Evolutionary conservation across 371 early-diverging fungal genomes (phyloP), one percentile per base, ranked within the genome.

Genomic region (Dipsacomyces acuminosporus): DNA sequence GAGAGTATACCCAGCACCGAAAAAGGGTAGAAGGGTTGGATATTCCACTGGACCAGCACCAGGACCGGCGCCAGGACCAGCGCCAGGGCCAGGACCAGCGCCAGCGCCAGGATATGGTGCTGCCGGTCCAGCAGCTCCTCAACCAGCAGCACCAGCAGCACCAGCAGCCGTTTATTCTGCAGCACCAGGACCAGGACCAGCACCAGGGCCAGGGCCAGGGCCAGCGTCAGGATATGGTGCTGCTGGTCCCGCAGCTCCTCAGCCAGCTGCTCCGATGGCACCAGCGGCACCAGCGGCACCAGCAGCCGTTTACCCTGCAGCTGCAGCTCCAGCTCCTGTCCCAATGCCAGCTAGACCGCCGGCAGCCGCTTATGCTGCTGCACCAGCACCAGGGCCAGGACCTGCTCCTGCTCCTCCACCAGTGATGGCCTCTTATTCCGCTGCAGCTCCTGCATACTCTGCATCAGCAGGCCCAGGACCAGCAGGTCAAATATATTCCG

Each of bases 171-270:
- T 62, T 26, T 59, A 62, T n/a, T 63, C 64, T 6, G 59, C 71
- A 50, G 34, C 34, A 14, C 34, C 64, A 71, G 54, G 60, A 64
- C 2, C 64, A 57, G n/a, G n/a, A n/a, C n/a, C n/a, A n/a, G n/a
- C n/a, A n/a, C n/a, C n/a, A n/a, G n/a, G n/a, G n/a, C n/a, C n/a
- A n/a, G n/a, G n/a, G n/a, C n/a, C n/a, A n/a, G n/a, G n/a, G n/a
- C n/a, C n/a, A n/a, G n/a, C n/a, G n/a, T n/a, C n/a, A n/a, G n/a
- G n/a, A n/a, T n/a, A n/a, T n/a, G n/a, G n/a, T n/a, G n/a, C n/a
- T n/a, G n/a, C n/a, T 18, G 56, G 56, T 2, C 64, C 61, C 1
- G 63, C 71, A 45, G 8, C 14, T 7, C 34, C 7, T 14, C 34
- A 14, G 34, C 34, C 34, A 7, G 8, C 14, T 34, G 8, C 34